A percentile compares a stretch with the other conserved stretches of the same genome.
Conservation (phyloP, 1,139 yeast species). For the Yamadazyma atmosphaerica region DNA sequence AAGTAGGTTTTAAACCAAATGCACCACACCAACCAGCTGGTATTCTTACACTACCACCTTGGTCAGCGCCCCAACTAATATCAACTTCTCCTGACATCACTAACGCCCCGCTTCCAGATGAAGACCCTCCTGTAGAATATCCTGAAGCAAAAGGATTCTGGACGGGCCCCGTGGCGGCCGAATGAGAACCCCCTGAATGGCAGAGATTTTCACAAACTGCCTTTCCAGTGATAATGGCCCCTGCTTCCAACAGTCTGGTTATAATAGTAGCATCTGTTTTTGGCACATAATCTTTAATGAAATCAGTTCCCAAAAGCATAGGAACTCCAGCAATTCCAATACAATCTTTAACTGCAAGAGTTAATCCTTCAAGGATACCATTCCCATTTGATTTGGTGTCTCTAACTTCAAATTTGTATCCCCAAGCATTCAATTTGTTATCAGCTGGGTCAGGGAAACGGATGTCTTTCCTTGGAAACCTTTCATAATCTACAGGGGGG, state of each 20-base stretch:
- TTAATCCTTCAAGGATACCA: conserved; percentile 5
- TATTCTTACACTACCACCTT: conserved; percentile 17
- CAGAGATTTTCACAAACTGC: conserved; percentile 38
- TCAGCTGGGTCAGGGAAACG: conserved; percentile 19
- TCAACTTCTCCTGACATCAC: conserved; percentile 15
- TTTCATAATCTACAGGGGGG: conserved; percentile 19
- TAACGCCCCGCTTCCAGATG: conserved; percentile 16
- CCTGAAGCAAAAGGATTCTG: conserved; percentile 16
- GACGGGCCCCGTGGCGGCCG: conserved; percentile 26
- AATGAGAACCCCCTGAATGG: conserved; percentile 33
- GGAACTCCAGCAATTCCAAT: conserved; percentile 33
- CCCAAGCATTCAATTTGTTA: conserved; percentile 18
- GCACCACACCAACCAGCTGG: conserved; percentile 18
- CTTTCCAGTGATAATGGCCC: conserved; percentile 32
- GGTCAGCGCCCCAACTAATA: conserved; percentile 17
- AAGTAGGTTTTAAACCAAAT: conserved; percentile 17
- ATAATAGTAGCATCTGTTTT: conserved; percentile 36
- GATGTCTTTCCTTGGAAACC: conserved; percentile 30
- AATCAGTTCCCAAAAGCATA: conserved; percentile 34
- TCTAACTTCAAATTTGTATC: conserved; percentile 9
- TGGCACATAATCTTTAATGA: conserved; percentile 28
- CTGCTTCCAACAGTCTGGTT: conserved; percentile 29
- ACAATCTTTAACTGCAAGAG: conserved; percentile 25
- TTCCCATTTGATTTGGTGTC: conserved; percentile 4
- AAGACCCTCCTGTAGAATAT: conserved; percentile 17